Conservation (phyloP, 2,329 filamentous ascomycete genomes). For the Fusarium sp. region DNA sequence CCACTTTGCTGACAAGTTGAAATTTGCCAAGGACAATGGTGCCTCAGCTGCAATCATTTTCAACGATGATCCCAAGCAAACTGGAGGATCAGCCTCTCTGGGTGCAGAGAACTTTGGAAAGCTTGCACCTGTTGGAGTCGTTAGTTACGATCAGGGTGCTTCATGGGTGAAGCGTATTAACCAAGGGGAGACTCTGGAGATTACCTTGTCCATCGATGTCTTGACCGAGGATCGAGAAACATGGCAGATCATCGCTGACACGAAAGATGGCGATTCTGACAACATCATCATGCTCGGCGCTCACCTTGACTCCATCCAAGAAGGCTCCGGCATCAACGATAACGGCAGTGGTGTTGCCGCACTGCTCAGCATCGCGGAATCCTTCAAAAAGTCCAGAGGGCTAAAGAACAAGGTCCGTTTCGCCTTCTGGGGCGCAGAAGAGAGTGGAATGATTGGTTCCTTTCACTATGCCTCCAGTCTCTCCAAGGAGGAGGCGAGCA, state of each 20-base stretch:
- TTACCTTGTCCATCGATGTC: constrained; percentile 52
- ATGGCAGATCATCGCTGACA: constrained; percentile 57
- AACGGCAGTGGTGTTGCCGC: constrained; percentile 53
- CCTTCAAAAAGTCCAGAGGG: constrained; percentile 51
- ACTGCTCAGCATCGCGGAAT: constrained; percentile 51
- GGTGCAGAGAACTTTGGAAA: constrained; percentile 54
- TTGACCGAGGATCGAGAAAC: constrained; percentile 51
- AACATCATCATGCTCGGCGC: constrained; percentile 56
- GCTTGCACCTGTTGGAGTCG: constrained; percentile 50
- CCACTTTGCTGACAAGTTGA: constrained; percentile 54
- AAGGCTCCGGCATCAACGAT: constrained; percentile 56
- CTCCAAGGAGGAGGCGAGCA: constrained; percentile 55
- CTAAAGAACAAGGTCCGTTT: constrained; percentile 56
- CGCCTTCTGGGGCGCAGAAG: constrained; percentile 56
- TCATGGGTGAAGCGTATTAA: constrained; percentile 49
- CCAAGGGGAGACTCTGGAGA: constrained; percentile 47
- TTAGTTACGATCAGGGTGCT: constrained; percentile 49
- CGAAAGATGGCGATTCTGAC: constrained; percentile 54
- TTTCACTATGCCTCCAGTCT: constrained; percentile 53
- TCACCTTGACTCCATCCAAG: constrained; percentile 54
- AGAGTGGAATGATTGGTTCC: constrained; percentile 57
- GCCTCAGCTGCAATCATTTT: constrained; percentile 66
- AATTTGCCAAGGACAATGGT: constrained; percentile 51
- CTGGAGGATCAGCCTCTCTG: constrained; percentile 63
- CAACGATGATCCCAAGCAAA: constrained; percentile 66